Conservation (phyloP, 2,329 filamentous ascomycete species). For the Cladosporium velox region DNA sequence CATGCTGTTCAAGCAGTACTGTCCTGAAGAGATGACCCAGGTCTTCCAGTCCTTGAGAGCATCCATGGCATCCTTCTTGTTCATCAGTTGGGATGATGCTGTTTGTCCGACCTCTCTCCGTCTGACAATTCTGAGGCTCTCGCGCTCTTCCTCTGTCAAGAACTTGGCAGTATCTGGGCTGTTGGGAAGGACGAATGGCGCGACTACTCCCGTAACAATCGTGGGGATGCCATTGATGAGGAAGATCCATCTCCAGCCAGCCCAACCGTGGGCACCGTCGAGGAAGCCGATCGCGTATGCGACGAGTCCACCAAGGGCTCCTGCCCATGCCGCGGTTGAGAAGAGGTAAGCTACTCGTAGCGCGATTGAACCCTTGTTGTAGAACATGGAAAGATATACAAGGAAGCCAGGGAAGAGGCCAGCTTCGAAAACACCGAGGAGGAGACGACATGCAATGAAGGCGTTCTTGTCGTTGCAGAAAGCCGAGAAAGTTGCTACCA, state of each 20-base stretch:
- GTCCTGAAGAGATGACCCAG: constrained; percentile 67
- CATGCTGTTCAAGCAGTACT: constrained; percentile 76
- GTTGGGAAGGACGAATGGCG: constrained; percentile 55
- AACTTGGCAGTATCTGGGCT: constrained; percentile 66
- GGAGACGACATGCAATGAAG: constrained; percentile 42
- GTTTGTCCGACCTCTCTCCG: constrained; percentile 69
- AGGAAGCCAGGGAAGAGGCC: constrained; percentile 50
- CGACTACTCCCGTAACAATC: neutral
- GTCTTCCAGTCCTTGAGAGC: constrained; percentile 76
- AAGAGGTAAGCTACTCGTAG: constrained; percentile 48
- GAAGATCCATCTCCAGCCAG: constrained; percentile 72
- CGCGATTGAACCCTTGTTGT: constrained; percentile 46
- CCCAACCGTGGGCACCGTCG: constrained; percentile 63
- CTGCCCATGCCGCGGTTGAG: constrained; percentile 49
- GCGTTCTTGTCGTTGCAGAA: constrained; percentile 48
- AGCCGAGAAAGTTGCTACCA: constrained; percentile 52
- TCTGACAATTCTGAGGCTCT: constrained; percentile 56
- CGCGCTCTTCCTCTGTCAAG: constrained; percentile 60
- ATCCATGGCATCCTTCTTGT: constrained; percentile 64
- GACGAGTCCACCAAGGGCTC: constrained; percentile 45
- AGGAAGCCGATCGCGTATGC: constrained; percentile 64
- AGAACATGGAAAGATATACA: constrained; percentile 50
- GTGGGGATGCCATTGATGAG: constrained; percentile 35
- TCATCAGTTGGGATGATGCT: constrained; percentile 62
- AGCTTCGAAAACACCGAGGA: constrained; percentile 32